Conservation (phyloP, 2,329 filamentous ascomycete genomes). For the Pseudocercospora macadamiae region DNA sequence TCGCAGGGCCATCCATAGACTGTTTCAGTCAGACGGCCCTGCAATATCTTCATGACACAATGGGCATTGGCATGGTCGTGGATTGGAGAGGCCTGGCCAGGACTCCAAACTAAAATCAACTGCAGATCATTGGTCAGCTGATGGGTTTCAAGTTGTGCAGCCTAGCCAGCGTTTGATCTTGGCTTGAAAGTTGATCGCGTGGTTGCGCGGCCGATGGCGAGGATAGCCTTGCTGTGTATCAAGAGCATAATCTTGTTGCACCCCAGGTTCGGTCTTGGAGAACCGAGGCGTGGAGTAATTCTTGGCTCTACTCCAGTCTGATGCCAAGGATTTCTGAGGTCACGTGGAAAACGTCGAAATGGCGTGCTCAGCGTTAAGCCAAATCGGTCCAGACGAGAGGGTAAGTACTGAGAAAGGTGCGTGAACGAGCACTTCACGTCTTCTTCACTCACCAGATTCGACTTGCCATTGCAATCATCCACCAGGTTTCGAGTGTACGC, state of each 20-base stretch:
- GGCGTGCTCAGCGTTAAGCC: no score
- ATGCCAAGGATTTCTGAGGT: no score
- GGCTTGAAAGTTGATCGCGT: conserved; percentile 22
- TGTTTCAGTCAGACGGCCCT: conserved; percentile 78
- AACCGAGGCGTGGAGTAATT: not conserved
- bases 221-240: conserved; percentile 10
- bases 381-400: no score
- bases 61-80: conserved; percentile 82
- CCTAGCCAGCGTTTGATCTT: not conserved
- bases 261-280: not conserved
- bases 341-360: no score
- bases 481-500: conserved; percentile 88
- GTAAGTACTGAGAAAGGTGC: no score
- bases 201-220: not conserved
- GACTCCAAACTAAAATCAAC: conserved; percentile 88
- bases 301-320: no score
- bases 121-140: conserved; percentile 41
- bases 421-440: not conserved
- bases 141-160: not conserved
- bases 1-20: conserved; percentile 71
- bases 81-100: conserved; percentile 79
- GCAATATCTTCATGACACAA: conserved; percentile 87
- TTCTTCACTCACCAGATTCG: conserved; percentile 63
- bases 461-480: conserved; percentile 83
- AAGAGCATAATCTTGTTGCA: conserved; percentile 7